Evolutionary conservation across 2,329 filamentous ascomycete genomes (phyloP), one percentile per base, ranked within the genome.

Genomic region (Ascochyta pisi): DNA sequence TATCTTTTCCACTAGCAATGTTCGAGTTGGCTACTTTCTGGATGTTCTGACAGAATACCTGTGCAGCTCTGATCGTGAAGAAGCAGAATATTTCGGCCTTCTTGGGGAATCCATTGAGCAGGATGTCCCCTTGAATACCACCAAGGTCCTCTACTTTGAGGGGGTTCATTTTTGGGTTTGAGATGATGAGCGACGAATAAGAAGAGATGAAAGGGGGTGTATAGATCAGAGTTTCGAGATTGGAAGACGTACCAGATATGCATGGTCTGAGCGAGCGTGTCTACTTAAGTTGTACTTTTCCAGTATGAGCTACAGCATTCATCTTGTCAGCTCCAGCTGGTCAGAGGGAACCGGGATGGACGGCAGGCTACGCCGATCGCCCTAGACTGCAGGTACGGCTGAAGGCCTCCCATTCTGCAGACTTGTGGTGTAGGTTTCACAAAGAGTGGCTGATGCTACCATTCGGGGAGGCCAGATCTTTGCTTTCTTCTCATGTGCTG

Each of bases 51-150:
- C 47, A 56, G 22, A 56, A 56, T 15, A 16, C 37, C 9, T 56
- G 53, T 33, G 53, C 26, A 23, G 53, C 47, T 38, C 53, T 50
- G 22, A 56, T 56, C 15, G 53, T 56, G 22, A 56, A 56, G 26
- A 56, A 56, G 22, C 42, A 51, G 33, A 56, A 56, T 12, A 56
- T 46, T n/a, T 56, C 47, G 13, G 53, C 53, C 38, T 56, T 56
- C 38, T 56, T 56, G 4, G 53, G 53, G 13, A 56, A 56, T 6
- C 53, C 53, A 27, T 56, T 56, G 10, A 56, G 29, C 10, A 56
- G 53, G 9, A 56, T 56, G 39, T 56, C 53, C 39, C 53, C 53
- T 22, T 56, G 53, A 8, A 56, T 56, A 8, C 24, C 22, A 15
- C 31, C 40, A 8, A 56, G 53, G 38, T 56, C 53, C 26, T 47